Conservation (phyloP, 2,329 filamentous ascomycete genomes). For the Leptoxyphium fumago region DNA sequence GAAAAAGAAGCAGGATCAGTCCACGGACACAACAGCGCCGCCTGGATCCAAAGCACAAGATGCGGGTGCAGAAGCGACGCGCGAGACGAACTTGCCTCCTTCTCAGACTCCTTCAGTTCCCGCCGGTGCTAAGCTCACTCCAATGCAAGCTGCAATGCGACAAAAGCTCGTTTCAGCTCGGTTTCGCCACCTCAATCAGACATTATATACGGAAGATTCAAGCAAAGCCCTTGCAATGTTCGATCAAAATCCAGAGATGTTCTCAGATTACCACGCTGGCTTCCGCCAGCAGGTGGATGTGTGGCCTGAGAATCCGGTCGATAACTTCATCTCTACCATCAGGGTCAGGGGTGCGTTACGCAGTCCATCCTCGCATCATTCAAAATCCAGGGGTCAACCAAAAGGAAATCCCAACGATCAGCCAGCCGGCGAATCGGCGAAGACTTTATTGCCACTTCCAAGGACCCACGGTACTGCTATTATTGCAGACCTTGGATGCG, state of each 20-base stretch:
- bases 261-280: constrained; percentile 88
- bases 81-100: constrained; percentile 10
- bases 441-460: constrained; percentile 42
- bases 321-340: constrained; percentile 65
- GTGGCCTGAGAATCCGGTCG: constrained; percentile 94
- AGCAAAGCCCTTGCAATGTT: constrained; percentile 72
- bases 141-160: constrained; percentile 85
- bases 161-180: constrained; percentile 88
- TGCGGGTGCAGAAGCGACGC: not conserved
- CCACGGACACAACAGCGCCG: not conserved
- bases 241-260: constrained; percentile 75
- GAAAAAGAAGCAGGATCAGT: constrained; percentile 10
- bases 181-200: constrained; percentile 95
- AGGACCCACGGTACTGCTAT: constrained; percentile 58
- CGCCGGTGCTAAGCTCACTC: constrained; percentile 51
- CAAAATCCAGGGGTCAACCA: constrained; percentile 17
- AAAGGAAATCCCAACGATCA: constrained; percentile 26
- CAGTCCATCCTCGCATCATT: constrained; percentile 7
- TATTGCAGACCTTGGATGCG: constrained; percentile 85
- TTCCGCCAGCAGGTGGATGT: constrained; percentile 91
- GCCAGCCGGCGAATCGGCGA: constrained; percentile 7
- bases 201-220: constrained; percentile 85
- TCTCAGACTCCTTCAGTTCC: constrained; percentile 14
- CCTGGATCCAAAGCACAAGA: constrained; percentile 1
- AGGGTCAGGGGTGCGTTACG: constrained; percentile 47